Conservation (phyloP, 345 rosid genomes). For the Turritis glabra region DNA sequence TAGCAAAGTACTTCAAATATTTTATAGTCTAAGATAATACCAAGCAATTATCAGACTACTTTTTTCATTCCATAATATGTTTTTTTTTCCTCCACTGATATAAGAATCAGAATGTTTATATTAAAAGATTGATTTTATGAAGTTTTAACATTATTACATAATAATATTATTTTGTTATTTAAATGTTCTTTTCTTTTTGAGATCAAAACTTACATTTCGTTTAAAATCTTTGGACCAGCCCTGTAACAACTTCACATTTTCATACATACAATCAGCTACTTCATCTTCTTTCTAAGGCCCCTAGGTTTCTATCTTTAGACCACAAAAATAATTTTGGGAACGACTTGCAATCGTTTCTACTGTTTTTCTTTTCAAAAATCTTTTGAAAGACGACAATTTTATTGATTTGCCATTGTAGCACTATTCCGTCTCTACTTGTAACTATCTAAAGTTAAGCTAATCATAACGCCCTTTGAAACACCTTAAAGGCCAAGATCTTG, state of each 20-base stretch:
- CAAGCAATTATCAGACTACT: not conserved
- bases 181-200: too few species aligned
- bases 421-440: not conserved
- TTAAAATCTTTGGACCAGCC: too few species aligned
- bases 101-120: too few species aligned
- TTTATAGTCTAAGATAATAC: not conserved
- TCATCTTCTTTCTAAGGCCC: not conserved
- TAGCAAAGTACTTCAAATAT: not conserved
- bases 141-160: not conserved
- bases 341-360: not conserved
- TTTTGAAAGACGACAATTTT: not conserved
- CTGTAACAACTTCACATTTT: too few species aligned
- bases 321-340: not conserved
- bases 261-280: too few species aligned
- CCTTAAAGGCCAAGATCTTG: slow-evolving; percentile 6
- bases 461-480: slow-evolving; percentile 12
- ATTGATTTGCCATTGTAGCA: not conserved
- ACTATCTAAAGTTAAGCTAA: not conserved
- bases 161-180: too few species aligned
- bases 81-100: too few species aligned
- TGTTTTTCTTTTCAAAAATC: not conserved
- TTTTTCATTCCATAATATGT: too few species aligned
- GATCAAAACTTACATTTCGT: too few species aligned
- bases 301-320: too few species aligned
- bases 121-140: not conserved